Percentiles rank a stretch among this genome's conserved stretches.
These are phyloP conservation scores for Microbotryum silenes-acaulis DNA, from an alignment of 1,284 basidiomycete species.

Conservation along the genomic window DNA sequence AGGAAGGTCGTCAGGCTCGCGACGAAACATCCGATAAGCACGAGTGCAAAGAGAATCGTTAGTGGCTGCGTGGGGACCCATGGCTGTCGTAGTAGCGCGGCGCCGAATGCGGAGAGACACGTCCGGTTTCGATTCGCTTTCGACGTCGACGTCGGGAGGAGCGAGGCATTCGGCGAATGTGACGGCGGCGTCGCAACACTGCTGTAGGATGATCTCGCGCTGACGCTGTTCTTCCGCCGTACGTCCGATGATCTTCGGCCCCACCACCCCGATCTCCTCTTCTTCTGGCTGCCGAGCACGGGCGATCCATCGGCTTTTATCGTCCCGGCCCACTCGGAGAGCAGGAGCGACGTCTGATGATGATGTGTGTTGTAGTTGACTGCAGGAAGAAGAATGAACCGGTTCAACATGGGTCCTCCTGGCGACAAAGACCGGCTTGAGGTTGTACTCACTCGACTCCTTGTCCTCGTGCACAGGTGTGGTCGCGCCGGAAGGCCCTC, in stretches of 20 bases:
- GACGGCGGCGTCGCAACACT: constrained; percentile 10
- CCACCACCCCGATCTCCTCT: constrained; percentile 28
- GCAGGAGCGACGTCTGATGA: constrained; percentile 23
- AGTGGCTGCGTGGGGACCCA: constrained; percentile 70
- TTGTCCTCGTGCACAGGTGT: constrained; percentile 16
- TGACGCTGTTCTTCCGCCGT: constrained; percentile 12
- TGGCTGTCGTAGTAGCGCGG: constrained; percentile 55
- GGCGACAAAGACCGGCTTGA: constrained; percentile 13
- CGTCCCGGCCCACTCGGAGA: constrained; percentile 23
- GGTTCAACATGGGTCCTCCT: background rate
- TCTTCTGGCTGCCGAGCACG: constrained; percentile 18
- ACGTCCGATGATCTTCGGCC: constrained; percentile 13
- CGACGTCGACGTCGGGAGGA: constrained; percentile 10
- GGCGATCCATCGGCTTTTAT: constrained; percentile 26
- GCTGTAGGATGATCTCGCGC: background rate
- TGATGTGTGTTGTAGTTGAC: constrained; percentile 21
- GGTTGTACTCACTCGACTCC: constrained; percentile 13
- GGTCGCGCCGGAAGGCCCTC: constrained; percentile 13
- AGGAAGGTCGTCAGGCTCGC: constrained; percentile 54
- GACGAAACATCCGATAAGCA: constrained; percentile 50
- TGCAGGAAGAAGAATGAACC: background rate
- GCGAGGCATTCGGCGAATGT: background rate
- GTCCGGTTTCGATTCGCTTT: background rate
- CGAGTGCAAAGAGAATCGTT: constrained; percentile 68
- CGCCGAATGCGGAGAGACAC: constrained; percentile 8